Evolutionary conservation across 2,329 filamentous ascomycete species (phyloP).

Genomic region (Pezicula neosporulosa): DNA sequence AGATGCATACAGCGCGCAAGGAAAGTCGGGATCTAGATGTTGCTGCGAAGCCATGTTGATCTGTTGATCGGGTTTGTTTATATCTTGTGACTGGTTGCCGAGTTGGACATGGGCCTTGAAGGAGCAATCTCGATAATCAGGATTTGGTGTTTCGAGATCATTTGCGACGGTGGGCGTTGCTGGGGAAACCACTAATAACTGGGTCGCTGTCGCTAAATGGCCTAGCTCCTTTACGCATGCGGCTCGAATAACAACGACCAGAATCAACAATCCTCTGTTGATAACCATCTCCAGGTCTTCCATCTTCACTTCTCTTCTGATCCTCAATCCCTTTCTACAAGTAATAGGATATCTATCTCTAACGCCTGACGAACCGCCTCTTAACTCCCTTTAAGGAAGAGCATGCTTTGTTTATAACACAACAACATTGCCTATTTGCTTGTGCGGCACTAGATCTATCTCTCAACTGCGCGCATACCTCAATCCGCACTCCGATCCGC

Average conservation of each 20-base stretch:
- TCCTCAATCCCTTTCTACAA: background rate
- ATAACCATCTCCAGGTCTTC: background rate
- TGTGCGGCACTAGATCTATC: too few relatives aligned
- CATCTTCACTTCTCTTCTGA: background rate
- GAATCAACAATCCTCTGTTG: too few relatives aligned
- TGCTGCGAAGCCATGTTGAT: background rate
- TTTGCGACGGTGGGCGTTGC: background rate
- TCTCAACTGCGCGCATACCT: background rate
- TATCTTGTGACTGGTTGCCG: conserved; percentile 1
- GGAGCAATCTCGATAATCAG: background rate
- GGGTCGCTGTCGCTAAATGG: too few relatives aligned
- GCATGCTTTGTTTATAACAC: conserved; percentile 19
- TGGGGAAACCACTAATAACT: too few relatives aligned
- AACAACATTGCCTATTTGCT: conserved; percentile 1
- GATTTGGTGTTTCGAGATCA: background rate
- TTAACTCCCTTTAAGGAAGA: conserved; percentile 3
- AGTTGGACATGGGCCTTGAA: background rate
- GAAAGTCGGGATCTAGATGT: conserved; percentile 46
- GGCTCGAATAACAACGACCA: too few relatives aligned
- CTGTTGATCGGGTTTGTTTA: background rate
- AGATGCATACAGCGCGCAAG: conserved; percentile 57
- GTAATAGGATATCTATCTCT: conserved; percentile 10
- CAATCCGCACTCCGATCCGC: background rate
- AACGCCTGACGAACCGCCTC: background rate
- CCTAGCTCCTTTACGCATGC: conserved; percentile 4